Evolutionary conservation across 768 basidiomycete genomes (phyloP).

Genomic region (Suillus paluster): DNA sequence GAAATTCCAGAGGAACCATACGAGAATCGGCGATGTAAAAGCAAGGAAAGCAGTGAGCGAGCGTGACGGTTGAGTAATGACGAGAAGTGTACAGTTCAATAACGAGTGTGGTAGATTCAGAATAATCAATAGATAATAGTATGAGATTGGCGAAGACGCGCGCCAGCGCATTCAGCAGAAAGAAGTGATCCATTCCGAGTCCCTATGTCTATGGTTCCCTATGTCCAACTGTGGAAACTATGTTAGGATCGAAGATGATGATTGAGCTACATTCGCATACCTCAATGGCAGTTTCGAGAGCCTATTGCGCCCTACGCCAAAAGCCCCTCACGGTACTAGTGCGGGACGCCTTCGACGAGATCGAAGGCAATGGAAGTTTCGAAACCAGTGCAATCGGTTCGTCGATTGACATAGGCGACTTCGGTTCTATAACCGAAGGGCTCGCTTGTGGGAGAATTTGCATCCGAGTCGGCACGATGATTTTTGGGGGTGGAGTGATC

Average conservation of each 20-base stretch:
- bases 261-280: slow-evolving; percentile 14
- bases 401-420: slow-evolving; percentile 5
- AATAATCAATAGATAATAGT: slow-evolving; percentile 10
- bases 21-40: slow-evolving; percentile 4
- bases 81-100: slow-evolving; percentile 1
- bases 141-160: not conserved
- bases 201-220: not conserved
- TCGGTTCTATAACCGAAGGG: not conserved
- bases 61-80: slow-evolving; percentile 12
- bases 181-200: not conserved
- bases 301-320: slow-evolving; percentile 32
- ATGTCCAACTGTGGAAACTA: not conserved
- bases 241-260: slow-evolving; percentile 4
- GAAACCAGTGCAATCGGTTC: slow-evolving; percentile 14
- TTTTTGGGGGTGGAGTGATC: slow-evolving; percentile 8
- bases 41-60: slow-evolving; percentile 14
- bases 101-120: slow-evolving; percentile 6
- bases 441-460: slow-evolving; percentile 5
- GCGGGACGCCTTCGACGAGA: slow-evolving; percentile 24
- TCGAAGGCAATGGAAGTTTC: slow-evolving; percentile 29
- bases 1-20: slow-evolving; percentile 20
- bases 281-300: not conserved
- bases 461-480: slow-evolving; percentile 12
- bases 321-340: slow-evolving; percentile 34
- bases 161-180: not conserved